These are phyloP conservation scores for Saccharomyces uvarum DNA, from an alignment of 1,139 yeast genomes.

Conservation along the genomic window DNA sequence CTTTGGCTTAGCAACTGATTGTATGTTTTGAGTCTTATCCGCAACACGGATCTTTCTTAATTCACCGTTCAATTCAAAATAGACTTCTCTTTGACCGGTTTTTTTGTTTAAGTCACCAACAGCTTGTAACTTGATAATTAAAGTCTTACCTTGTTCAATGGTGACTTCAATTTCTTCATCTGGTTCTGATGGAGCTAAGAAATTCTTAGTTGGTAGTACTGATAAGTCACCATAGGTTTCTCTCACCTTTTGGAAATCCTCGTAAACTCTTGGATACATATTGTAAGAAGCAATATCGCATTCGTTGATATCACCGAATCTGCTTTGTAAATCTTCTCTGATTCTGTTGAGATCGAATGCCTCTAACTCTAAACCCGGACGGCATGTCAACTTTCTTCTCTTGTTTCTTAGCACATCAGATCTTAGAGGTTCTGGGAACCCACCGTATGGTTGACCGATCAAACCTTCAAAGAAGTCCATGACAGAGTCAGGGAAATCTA, in stretches of 20 bases:
- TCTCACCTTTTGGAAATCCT: slow-evolving; percentile 64
- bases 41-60: slow-evolving; percentile 89
- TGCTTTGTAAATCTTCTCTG: slow-evolving; percentile 60
- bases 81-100: slow-evolving; percentile 91
- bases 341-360: slow-evolving; percentile 73
- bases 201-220: slow-evolving; percentile 84
- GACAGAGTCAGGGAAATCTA: slow-evolving; percentile 97
- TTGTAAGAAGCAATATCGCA: slow-evolving; percentile 89
- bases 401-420: slow-evolving; percentile 78
- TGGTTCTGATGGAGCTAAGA: slow-evolving; percentile 77
- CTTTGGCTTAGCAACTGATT: slow-evolving; percentile 79
- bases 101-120: slow-evolving; percentile 79
- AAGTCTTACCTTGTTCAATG: slow-evolving; percentile 89
- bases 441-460: slow-evolving; percentile 99
- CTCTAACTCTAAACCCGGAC: slow-evolving; percentile 85
- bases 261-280: slow-evolving; percentile 97
- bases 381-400: slow-evolving; percentile 77
- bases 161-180: slow-evolving; percentile 86
- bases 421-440: slow-evolving; percentile 98
- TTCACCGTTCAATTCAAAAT: slow-evolving; percentile 97
- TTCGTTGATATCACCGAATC: slow-evolving; percentile 62
- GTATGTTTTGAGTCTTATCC: slow-evolving; percentile 80
- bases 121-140: slow-evolving; percentile 86
- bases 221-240: slow-evolving; percentile 88
- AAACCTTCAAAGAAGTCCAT: slow-evolving; percentile 97